Conservation (phyloP, 2,329 filamentous ascomycete genomes). For the Lomentospora prolificans region DNA sequence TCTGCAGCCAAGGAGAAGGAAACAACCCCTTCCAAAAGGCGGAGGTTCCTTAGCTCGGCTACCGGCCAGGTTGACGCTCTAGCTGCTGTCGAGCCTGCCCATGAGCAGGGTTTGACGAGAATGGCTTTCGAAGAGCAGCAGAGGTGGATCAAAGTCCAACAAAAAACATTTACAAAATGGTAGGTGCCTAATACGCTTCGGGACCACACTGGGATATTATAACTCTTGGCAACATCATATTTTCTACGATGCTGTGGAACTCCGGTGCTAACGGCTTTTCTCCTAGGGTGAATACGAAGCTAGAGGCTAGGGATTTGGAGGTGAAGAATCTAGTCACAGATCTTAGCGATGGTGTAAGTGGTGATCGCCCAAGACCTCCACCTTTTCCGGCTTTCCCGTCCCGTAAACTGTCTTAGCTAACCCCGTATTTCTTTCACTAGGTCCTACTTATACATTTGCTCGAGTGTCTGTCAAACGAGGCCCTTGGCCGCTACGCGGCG, state of each 20-base stretch:
- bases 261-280: background rate
- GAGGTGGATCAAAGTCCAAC: conserved; percentile 71
- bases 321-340: conserved; percentile 83
- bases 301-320: conserved; percentile 65
- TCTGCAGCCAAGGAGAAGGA: conserved; percentile 17
- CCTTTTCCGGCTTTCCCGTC: background rate
- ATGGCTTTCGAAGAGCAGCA: conserved; percentile 58
- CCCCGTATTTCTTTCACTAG: conserved; percentile 31
- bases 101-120: conserved; percentile 41
- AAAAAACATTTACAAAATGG: conserved; percentile 99
- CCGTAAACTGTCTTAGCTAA: background rate
- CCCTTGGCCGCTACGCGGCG: conserved; percentile 90
- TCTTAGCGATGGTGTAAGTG: conserved; percentile 82
- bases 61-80: conserved; percentile 31
- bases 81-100: conserved; percentile 34
- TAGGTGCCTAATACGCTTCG: conserved; percentile 17
- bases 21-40: conserved; percentile 16
- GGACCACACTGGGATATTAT: background rate
- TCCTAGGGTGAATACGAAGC: conserved; percentile 85
- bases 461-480: conserved; percentile 90
- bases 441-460: conserved; percentile 93
- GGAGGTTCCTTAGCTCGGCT: conserved; percentile 24
- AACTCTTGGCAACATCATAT: background rate
- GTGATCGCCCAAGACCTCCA: conserved; percentile 4
- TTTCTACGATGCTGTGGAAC: too few species aligned